These are phyloP conservation scores for Penicillium cataractarum DNA, from an alignment of 495 filamentous ascomycete genomes.

Conservation along the genomic window DNA sequence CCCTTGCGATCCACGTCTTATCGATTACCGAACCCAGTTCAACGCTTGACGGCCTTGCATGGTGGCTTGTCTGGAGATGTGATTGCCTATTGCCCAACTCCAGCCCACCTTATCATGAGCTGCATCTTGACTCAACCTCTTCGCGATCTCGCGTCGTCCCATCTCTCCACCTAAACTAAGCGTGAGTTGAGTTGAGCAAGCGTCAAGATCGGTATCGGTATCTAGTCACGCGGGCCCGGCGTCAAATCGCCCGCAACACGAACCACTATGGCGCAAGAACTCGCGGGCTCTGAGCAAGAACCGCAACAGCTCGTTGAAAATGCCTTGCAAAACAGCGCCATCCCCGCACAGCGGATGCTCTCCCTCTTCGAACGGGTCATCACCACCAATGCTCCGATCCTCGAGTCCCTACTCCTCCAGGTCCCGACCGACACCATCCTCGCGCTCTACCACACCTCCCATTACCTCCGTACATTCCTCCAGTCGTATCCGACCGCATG, in stretches of 20 bases:
- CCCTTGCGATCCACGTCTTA: slow-evolving; percentile 29
- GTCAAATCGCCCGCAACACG: slow-evolving; percentile 15
- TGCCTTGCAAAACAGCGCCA: slow-evolving; percentile 30
- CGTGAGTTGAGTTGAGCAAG: background rate
- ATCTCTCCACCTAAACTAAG: slow-evolving; percentile 20
- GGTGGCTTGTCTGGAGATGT: slow-evolving; percentile 37
- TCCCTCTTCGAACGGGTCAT: slow-evolving; percentile 57
- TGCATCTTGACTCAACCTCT: slow-evolving; percentile 32
- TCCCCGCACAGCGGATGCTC: slow-evolving; percentile 37
- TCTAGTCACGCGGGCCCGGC: slow-evolving; percentile 18
- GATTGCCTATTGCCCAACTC: slow-evolving; percentile 25
- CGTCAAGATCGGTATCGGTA: slow-evolving; percentile 8
- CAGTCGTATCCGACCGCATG: slow-evolving; percentile 62
- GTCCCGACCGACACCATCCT: slow-evolving; percentile 59
- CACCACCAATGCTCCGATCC: slow-evolving; percentile 57
- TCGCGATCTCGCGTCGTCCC: slow-evolving; percentile 42
- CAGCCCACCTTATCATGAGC: slow-evolving; percentile 43
- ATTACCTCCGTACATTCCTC: slow-evolving; percentile 57
- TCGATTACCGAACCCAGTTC: slow-evolving; percentile 24
- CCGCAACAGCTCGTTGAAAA: slow-evolving; percentile 33
- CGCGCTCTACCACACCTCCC: slow-evolving; percentile 60
- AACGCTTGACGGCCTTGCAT: slow-evolving; percentile 40
- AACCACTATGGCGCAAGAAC: slow-evolving; percentile 21
- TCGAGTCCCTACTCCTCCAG: slow-evolving; percentile 62
- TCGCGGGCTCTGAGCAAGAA: slow-evolving; percentile 14